These are phyloP conservation scores for Leucosporidium scottii DNA, from an alignment of 768 basidiomycete species.

Conservation along the genomic window DNA sequence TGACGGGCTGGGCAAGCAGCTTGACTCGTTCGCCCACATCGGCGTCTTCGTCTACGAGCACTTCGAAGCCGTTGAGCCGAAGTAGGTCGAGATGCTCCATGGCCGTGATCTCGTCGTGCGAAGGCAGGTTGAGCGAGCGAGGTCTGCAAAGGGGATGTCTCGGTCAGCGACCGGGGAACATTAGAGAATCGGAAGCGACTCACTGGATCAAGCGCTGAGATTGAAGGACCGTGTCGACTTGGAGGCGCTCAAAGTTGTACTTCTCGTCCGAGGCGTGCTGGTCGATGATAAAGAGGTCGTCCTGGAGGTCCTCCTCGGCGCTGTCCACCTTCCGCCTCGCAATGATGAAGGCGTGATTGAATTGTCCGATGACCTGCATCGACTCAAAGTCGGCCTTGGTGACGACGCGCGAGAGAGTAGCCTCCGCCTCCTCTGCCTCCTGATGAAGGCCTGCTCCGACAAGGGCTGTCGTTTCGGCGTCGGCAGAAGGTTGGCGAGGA, in stretches of 20 bases:
- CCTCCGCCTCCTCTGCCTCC: conserved; percentile 48
- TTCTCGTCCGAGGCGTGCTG: conserved; percentile 98
- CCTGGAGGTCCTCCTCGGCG: conserved; percentile 13
- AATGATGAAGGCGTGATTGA: conserved; percentile 92
- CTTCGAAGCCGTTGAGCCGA: conserved; percentile 79
- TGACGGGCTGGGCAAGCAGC: conserved; percentile 76
- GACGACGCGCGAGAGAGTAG: conserved; percentile 73
- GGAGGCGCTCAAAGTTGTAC: conserved; percentile 93
- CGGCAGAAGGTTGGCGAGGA: neutral
- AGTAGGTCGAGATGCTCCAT: conserved; percentile 79
- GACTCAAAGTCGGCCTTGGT: conserved; percentile 71
- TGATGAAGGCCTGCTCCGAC: conserved; percentile 18
- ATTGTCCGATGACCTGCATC: conserved; percentile 88
- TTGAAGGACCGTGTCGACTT: conserved; percentile 79
- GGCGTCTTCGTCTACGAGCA: conserved; percentile 54
- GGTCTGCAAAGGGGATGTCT: conserved; percentile 50
- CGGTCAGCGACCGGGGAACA: neutral
- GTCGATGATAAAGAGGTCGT: conserved; percentile 93
- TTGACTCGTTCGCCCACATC: conserved; percentile 51
- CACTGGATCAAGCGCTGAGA: conserved; percentile 78
- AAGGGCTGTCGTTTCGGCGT: neutral
- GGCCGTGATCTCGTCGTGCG: conserved; percentile 80
- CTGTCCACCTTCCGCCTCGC: conserved; percentile 52
- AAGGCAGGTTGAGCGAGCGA: conserved; percentile 68
- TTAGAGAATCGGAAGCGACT: conserved; percentile 33